A percentile compares a stretch with the other conserved stretches of the same genome.
phyloP scores from a whole-genome alignment of 2,329 filamentous ascomycete species.

The Trichoderma sp. region DNA sequence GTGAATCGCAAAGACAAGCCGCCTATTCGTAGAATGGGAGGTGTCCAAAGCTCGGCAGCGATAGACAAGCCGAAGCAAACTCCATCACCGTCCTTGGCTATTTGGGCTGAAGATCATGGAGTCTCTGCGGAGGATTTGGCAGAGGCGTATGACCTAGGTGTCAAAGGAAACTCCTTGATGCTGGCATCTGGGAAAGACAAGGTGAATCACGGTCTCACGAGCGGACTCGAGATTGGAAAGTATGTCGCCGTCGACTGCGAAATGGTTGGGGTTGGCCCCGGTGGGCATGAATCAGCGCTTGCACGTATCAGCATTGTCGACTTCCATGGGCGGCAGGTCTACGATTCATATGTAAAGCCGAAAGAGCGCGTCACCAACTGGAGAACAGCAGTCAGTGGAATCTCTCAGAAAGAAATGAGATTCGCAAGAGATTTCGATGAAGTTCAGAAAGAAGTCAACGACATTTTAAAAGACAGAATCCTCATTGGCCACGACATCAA shows the following conservation, averaged over 20 bases:
- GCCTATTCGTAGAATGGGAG: slow-evolving; percentile 49
- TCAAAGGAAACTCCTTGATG: slow-evolving; percentile 47
- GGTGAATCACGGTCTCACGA: slow-evolving; percentile 61
- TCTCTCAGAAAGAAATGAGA: slow-evolving; percentile 69
- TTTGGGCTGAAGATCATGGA: slow-evolving; percentile 60
- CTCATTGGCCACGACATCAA: slow-evolving; percentile 81
- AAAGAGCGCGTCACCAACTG: slow-evolving; percentile 81
- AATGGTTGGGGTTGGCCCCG: slow-evolving; percentile 86
- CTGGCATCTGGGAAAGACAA: slow-evolving; percentile 47
- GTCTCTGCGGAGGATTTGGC: slow-evolving; percentile 59
- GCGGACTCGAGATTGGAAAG: slow-evolving; percentile 71
- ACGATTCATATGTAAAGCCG: slow-evolving; percentile 87
- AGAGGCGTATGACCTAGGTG: slow-evolving; percentile 57
- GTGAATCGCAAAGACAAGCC: slow-evolving; percentile 10
- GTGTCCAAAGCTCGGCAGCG: slow-evolving; percentile 49
- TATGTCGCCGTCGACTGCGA: slow-evolving; percentile 95
- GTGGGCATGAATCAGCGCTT: slow-evolving; percentile 68
- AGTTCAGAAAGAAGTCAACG: slow-evolving; percentile 70
- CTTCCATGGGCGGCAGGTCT: slow-evolving; percentile 87
- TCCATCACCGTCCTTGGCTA: slow-evolving; percentile 52
- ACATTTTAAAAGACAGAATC: slow-evolving; percentile 66
- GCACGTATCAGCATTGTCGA: slow-evolving; percentile 89
- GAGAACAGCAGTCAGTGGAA: slow-evolving; percentile 81
- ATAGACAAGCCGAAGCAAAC: slow-evolving; percentile 38
- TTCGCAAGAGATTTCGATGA: slow-evolving; percentile 68